phyloP scores from a whole-genome alignment of 352 stramenopile species.

The Phytophthora rubi region DNA sequence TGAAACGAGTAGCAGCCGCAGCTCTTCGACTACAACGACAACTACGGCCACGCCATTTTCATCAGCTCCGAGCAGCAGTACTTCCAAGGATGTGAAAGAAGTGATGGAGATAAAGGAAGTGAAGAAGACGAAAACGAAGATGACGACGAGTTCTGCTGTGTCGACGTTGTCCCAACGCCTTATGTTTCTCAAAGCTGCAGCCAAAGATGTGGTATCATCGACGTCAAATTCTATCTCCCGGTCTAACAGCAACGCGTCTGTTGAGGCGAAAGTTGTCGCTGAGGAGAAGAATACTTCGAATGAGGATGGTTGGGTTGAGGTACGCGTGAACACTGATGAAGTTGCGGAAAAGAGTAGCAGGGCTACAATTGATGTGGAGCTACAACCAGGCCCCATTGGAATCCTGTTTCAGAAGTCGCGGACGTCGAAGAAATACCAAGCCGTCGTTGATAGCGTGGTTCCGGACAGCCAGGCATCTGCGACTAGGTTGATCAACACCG shows the following conservation, averaged over 20 bases:
- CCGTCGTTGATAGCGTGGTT: slow-evolving; percentile 84
- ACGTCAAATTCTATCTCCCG: slow-evolving; percentile 30
- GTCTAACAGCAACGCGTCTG: slow-evolving; percentile 24
- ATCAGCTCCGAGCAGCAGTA: slow-evolving; percentile 21
- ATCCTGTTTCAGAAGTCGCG: slow-evolving; percentile 83
- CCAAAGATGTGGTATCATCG: slow-evolving; percentile 67
- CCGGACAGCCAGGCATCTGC: slow-evolving; percentile 79
- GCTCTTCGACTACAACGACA: slow-evolving; percentile 5
- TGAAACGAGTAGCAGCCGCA: slow-evolving; percentile 4
- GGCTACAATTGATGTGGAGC: slow-evolving; percentile 67
- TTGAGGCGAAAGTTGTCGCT: slow-evolving; percentile 18
- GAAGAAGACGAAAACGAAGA: slow-evolving; percentile 31
- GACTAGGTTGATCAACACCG: slow-evolving; percentile 65
- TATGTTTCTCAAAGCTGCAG: slow-evolving; percentile 68
- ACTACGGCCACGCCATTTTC: not conserved
- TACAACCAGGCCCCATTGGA: slow-evolving; percentile 72
- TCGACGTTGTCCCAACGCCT: slow-evolving; percentile 66
- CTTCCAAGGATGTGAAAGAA: slow-evolving; percentile 14
- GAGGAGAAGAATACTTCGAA: slow-evolving; percentile 45
- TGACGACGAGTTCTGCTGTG: slow-evolving; percentile 46
- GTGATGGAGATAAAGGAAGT: slow-evolving; percentile 24
- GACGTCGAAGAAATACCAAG: slow-evolving; percentile 69
- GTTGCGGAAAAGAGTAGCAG: slow-evolving; percentile 55
- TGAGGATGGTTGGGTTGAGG: slow-evolving; percentile 85
- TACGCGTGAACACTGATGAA: slow-evolving; percentile 58